Percentiles rank a stretch among this genome's conserved stretches.
Evolutionary conservation across 257 asterid genomes (phyloP).

Genomic region (Osmanthus fragrans): DNA sequence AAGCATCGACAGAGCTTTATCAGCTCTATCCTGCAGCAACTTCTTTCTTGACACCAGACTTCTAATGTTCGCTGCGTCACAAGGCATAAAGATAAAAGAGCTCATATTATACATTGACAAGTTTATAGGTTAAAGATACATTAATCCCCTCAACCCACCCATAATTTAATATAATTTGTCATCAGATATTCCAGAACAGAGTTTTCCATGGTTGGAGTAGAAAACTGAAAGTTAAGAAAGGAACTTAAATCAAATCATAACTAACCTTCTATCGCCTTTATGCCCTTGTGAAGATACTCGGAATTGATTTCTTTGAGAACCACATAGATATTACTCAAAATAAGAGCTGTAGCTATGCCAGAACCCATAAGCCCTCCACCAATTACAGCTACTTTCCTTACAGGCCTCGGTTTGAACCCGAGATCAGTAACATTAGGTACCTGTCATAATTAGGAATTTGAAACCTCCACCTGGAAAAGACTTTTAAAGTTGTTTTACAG

Average conservation of each 20-base stretch:
- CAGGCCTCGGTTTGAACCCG: conserved; percentile 88
- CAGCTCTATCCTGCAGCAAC: conserved; percentile 71
- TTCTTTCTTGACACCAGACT: conserved; percentile 77
- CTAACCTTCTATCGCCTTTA: conserved; percentile 79
- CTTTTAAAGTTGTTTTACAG: neutral
- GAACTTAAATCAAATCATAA: conserved; percentile 15
- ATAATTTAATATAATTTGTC: conserved; percentile 9
- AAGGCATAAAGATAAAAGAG: conserved; percentile 19
- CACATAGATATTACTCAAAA: conserved; percentile 63
- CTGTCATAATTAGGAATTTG: conserved; percentile 37
- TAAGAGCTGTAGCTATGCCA: conserved; percentile 89
- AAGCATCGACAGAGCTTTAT: conserved; percentile 66
- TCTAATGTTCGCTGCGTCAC: conserved; percentile 63
- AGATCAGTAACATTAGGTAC: conserved; percentile 84
- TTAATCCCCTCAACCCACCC: conserved; percentile 2
- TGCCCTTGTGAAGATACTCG: conserved; percentile 85
- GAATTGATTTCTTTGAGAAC: conserved; percentile 85
- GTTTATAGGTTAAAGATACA: conserved; percentile 12
- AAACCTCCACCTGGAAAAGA: conserved; percentile 4
- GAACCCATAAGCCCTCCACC: conserved; percentile 99
- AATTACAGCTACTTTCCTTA: conserved; percentile 82
- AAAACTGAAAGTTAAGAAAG: conserved; percentile 11
- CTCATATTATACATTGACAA: conserved; percentile 10
- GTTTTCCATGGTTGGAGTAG: conserved; percentile 11
- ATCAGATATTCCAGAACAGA: conserved; percentile 11